Conservation (phyloP, 345 rosid genomes). For the Firmiana major region DNA sequence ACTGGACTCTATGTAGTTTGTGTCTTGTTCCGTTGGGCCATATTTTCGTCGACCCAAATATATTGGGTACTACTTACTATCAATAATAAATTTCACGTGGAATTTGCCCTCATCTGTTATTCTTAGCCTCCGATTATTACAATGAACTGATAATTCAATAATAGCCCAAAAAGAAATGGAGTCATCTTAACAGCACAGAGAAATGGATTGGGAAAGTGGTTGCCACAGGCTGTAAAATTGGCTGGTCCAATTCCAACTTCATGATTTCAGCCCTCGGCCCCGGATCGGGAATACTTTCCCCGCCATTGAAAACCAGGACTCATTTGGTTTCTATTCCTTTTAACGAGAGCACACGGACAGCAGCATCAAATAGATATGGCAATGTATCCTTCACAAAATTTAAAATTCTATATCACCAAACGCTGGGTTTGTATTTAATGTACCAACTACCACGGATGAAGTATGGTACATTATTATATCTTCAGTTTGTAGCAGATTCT, state of each 20-base stretch:
- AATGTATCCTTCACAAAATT: background rate
- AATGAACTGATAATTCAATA: background rate
- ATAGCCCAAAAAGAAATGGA: background rate
- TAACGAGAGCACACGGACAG: background rate
- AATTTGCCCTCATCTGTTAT: too few relatives aligned
- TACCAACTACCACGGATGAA: background rate
- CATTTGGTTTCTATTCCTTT: background rate
- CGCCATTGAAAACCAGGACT: too few relatives aligned
- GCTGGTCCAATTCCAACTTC: background rate
- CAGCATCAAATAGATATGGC: background rate
- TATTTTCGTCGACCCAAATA: too few relatives aligned
- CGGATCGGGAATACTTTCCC: background rate
- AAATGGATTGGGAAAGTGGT: background rate
- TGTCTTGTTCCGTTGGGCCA: too few relatives aligned
- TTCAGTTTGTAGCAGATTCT: too few relatives aligned
- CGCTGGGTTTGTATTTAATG: too few relatives aligned
- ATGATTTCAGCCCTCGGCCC: background rate
- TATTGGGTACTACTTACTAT: too few relatives aligned
- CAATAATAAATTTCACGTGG: too few relatives aligned
- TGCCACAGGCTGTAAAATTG: background rate
- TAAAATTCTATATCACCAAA: too few relatives aligned
- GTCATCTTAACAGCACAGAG: background rate
- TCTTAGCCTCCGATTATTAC: background rate
- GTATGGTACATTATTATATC: too few relatives aligned
- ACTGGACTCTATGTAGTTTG: too few relatives aligned